These are phyloP conservation scores for Coniochaeta hoffmannii DNA, from an alignment of 2,329 filamentous ascomycete species.

Conservation along the genomic window DNA sequence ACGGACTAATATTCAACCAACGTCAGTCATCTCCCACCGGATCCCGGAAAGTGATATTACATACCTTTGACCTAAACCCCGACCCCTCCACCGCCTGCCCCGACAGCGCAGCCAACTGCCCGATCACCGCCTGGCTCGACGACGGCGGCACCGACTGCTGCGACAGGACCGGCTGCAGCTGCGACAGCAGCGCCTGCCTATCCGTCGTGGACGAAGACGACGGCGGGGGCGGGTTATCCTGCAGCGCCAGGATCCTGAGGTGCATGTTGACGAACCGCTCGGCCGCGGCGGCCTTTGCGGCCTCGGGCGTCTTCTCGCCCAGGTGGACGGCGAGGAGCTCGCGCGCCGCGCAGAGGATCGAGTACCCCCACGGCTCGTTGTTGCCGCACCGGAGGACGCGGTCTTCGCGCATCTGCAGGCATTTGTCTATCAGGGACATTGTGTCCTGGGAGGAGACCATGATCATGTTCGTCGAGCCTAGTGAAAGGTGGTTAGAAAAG, in stretches of 20 bases:
- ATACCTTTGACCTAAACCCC: conserved; percentile 10
- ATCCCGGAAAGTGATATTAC: background rate
- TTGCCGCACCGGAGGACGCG: conserved; percentile 54
- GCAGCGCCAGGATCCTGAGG: conserved; percentile 47
- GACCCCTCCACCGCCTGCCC: background rate
- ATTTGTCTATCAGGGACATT: conserved; percentile 53
- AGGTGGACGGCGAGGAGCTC: conserved; percentile 53
- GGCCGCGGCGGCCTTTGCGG: conserved; percentile 50
- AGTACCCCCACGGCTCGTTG: conserved; percentile 58
- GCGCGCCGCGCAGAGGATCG: conserved; percentile 53
- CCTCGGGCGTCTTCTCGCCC: conserved; percentile 47
- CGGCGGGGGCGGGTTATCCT: conserved; percentile 38
- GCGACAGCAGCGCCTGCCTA: conserved; percentile 10
- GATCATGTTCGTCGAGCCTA: conserved; percentile 50
- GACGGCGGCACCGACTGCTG: background rate
- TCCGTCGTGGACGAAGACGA: conserved; percentile 1
- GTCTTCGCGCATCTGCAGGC: conserved; percentile 53
- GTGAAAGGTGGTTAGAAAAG: conserved; percentile 14
- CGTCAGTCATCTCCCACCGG: background rate
- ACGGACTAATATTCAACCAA: conserved; percentile 10
- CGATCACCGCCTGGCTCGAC: too few species aligned
- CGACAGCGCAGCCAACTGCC: background rate
- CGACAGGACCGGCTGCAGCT: background rate
- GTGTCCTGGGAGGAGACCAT: conserved; percentile 55
- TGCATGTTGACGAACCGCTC: conserved; percentile 53